These are phyloP conservation scores for Phytophthora megakarya DNA, from an alignment of 352 stramenopile genomes.

Conservation along the genomic window DNA sequence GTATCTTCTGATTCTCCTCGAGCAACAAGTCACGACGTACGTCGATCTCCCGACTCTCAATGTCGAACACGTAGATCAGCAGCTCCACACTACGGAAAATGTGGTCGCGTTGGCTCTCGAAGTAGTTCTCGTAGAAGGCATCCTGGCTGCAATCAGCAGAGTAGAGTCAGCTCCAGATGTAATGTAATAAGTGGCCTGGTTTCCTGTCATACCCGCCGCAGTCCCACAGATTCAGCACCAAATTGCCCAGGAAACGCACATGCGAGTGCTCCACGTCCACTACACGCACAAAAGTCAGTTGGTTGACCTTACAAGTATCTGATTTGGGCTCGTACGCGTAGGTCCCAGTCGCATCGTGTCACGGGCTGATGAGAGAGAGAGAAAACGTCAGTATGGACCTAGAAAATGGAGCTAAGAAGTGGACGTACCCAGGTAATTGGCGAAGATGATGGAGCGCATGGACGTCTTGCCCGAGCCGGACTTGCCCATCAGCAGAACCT, in stretches of 20 bases:
- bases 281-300: conserved; percentile 37
- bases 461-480: conserved; percentile 98
- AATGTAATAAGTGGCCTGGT: neutral
- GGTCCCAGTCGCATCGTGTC: conserved; percentile 97
- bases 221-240: conserved; percentile 99
- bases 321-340: conserved; percentile 69
- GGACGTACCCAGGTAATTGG: conserved; percentile 95
- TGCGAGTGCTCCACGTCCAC: conserved; percentile 93
- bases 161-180: conserved; percentile 7
- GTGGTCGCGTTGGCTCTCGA: conserved; percentile 98
- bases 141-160: conserved; percentile 88
- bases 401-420: too few species aligned
- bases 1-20: conserved; percentile 3
- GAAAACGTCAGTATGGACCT: too few species aligned
- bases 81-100: conserved; percentile 99
- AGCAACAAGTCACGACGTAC: conserved; percentile 34
- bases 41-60: conserved; percentile 91
- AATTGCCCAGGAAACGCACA: conserved; percentile 96
- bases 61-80: conserved; percentile 99
- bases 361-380: conserved; percentile 78
- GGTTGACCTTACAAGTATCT: neutral
- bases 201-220: conserved; percentile 90
- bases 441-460: conserved; percentile 99
- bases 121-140: conserved; percentile 99
- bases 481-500: conserved; percentile 97